Base-by-base conservation (phyloP, 108 stramenopile species). In the Skeletonema menzelii region DNA sequence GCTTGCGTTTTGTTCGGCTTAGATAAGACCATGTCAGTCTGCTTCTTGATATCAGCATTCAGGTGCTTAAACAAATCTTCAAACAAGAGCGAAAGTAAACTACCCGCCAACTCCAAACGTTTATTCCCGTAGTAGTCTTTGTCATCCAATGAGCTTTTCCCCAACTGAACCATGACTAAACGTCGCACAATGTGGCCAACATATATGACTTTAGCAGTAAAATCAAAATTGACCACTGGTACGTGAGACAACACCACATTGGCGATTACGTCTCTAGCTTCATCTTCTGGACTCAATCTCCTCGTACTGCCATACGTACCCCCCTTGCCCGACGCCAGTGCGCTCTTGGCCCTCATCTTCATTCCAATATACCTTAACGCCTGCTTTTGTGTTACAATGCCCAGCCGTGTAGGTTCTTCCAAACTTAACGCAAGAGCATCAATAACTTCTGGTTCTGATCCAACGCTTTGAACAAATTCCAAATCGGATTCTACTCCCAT, bases 81-180 rank as follows among this genome's bases (percentile, higher is more conserved):
- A 84, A 99, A 99, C 27, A 99, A 84, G 8, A 98, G 83, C 5
- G 95, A 92, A 8, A 99, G 79, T 34, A 98, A 85, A 80, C 93
- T 97, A 4, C 99, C 99, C 0, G 99, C 99, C 55, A 98, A 83
- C 84, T 99, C 99, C 61, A 99, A 79, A 13, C 99, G 82, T 76
- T 98, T 99, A 79, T 99, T 99, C 14, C 97, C 98, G 69, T 99
- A 99, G 77, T 99, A 98, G 85, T 99, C 98, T 72, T 97, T 96
- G 69, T 97, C 99, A 75, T 99, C 99, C 59, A 98, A 76, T 12
- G 87, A 68, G 68, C 82, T 73, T 60, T 93, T 94, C 32, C 97
- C 97, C 63, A 94, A 65, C 62, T 91, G 84, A 24, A 95, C 95
- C 72, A 95, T 82, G 20, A 99, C 79, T 24, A 99, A 92, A 8